Base-by-base conservation (phyloP, 2,329 filamentous ascomycete species). In the Aspergillus calidoustus region DNA sequence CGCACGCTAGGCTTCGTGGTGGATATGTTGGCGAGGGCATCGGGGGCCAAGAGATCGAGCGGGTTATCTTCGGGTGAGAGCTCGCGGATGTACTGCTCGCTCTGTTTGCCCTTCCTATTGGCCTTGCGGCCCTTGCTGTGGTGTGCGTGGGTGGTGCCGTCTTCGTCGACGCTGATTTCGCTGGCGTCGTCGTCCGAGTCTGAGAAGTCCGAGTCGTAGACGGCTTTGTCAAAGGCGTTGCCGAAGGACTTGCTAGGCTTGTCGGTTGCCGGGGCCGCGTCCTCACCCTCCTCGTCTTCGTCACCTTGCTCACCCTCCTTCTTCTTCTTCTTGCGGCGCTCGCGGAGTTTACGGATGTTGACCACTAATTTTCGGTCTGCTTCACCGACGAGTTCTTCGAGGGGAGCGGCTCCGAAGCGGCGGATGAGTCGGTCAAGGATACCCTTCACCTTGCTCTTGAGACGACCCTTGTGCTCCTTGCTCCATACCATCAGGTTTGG, bases 361-460 rank as follows among this genome's bases (percentile, higher is more conserved):
- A 89, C 85, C 46, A 99, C 90, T 59, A 99, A 83, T 78, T 98
- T 99, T 69, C 88, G 88, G 78, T 97, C 94, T 23, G 87, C 87
- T 71, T 96, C 91, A 3, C 93, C 94, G 61, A 91, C 93, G 75
- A 91, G 84, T 66, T 87, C 86, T 78, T 95, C 91, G 13, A 99
- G 86, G 31, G 87, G 79, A 2, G 94, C 90, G 50, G 91, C 90
- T 52, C 95, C 93, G 73, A 97, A 98, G 60, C 94, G 88, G 52
- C 94, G 88, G 23, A 98, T 90, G 85, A 97, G 92, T 56, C 95
- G 88, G 80, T 99, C 95, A 17, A 99, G 82, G 66, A 99, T 98
- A 74, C 97, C 93, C 87, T 97, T 98, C 69, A 99, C 93, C 82
- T 98, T 99, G 54, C 91, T 89, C 72, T 94, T 92, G 81, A 99